Conservation (phyloP, 2,329 filamentous ascomycete genomes). For the Rutstroemia sp. region DNA sequence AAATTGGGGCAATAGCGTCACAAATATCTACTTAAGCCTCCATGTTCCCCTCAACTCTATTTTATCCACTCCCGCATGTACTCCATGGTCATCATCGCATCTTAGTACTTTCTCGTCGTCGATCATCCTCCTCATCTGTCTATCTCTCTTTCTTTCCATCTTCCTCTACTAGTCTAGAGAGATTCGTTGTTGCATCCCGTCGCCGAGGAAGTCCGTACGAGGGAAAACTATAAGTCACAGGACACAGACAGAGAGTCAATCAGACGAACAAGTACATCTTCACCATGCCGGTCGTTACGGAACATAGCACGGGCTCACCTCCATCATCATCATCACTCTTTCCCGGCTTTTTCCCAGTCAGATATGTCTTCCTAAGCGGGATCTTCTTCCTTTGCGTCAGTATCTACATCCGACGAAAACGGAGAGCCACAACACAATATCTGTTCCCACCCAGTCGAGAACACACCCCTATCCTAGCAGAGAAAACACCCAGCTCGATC, state of each 20-base stretch:
- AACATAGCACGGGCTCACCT: not conserved
- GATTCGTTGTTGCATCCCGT: not conserved
- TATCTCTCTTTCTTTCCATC: not conserved
- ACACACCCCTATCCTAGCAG: not conserved
- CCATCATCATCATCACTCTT: not conserved
- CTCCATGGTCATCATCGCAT: not conserved
- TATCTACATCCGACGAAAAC: conserved; percentile 7
- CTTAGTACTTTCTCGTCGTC: not conserved
- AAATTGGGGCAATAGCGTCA: not conserved
- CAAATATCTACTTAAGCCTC: conserved; percentile 13
- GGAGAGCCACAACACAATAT: not conserved
- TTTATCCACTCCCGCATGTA: not conserved
- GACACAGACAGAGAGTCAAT: not conserved
- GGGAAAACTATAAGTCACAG: not conserved
- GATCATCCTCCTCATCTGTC: not conserved
- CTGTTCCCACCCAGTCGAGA: conserved; percentile 3
- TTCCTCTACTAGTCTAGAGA: not conserved
- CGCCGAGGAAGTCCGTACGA: not conserved
- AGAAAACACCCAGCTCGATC: not conserved
- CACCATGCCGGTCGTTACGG: conserved; percentile 12
- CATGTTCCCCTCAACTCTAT: conserved; percentile 3
- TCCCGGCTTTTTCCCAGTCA: not conserved
- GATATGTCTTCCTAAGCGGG: conserved; percentile 8
- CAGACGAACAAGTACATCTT: not conserved
- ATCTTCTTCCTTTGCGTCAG: conserved; percentile 12